Evolutionary conservation across 345 rosid genomes (phyloP).

Genomic region (Boechera divaricarpa): DNA sequence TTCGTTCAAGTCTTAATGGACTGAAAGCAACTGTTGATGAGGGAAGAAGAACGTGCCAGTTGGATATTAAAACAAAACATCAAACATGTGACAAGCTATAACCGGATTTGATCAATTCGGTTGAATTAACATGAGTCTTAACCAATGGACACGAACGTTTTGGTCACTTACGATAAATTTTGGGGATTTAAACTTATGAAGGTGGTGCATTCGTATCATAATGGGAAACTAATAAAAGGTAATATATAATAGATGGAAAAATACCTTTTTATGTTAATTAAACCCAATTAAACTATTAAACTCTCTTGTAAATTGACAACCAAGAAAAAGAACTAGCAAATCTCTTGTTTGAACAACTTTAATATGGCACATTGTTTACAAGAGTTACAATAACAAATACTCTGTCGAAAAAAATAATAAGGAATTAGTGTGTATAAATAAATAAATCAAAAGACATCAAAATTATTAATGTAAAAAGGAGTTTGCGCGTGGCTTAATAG

Average conservation of each 20-base stretch:
- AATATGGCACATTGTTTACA: constrained; percentile 9
- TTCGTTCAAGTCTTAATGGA: no score
- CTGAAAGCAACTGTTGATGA: no score
- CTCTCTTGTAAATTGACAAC: no score
- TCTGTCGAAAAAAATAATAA: not conserved
- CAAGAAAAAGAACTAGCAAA: not conserved
- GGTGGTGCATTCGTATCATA: no score
- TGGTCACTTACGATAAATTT: not conserved
- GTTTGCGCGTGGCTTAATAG: constrained; percentile 30
- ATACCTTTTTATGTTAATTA: no score
- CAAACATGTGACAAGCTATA: not conserved
- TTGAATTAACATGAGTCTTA: not conserved
- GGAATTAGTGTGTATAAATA: not conserved
- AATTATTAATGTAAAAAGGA: constrained; percentile 7
- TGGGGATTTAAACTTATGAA: no score
- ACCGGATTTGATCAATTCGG: not conserved
- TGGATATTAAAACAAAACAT: no score
- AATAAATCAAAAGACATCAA: not conserved
- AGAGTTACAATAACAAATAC: not conserved
- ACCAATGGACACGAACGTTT: no score
- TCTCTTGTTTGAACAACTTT: constrained; percentile 2
- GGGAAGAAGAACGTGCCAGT: no score
- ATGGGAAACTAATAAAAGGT: no score
- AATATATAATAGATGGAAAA: no score
- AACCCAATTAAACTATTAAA: no score